Base-by-base conservation (phyloP, 768 basidiomycete species). In the Rhodotorula kratochvilovae region DNA sequence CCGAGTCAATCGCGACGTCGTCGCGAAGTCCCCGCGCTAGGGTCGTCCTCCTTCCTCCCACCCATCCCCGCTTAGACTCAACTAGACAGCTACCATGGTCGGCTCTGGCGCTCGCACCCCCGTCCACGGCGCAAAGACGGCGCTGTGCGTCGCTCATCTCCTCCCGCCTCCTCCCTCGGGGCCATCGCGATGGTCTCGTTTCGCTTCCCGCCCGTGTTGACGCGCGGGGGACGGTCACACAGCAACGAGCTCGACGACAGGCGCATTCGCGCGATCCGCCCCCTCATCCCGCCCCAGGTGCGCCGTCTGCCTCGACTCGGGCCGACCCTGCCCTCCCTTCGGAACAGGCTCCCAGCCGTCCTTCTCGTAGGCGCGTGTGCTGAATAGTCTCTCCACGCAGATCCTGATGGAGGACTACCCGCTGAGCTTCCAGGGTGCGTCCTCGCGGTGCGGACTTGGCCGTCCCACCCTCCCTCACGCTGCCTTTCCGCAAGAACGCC, bases 391-490 rank as follows among this genome's bases (percentile, higher is more conserved):
- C 1, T 39, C 12, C 13, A 39, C 6, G 16, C 36, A 70, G 29
- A 74, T 63, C 61, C 55, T 71, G 57, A 56, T 72, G 21, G 67
- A 93, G 90, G 67, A 89, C 89, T 71, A 82, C 93, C 67, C 83
- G 84, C 61, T 77, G 6, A 53, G 63, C 42, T 61, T 74, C 29
- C 68, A 66, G 43, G 70, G 71, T 71, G 3, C n/a, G 66, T 46
- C 35, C 33, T 21, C 33, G 35, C 27, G 6, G 29, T 54, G n/a
- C n/a, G n/a, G n/a, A n/a, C n/a, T n/a, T n/a, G n/a, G n/a, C 13
- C 29, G 39, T 39, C 39, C 39, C 39, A 39, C 61, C 3, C 43
- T 27, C 12, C n/a, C 35, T 11, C 25, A 1, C 6, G 6, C 42
- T 55, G 4, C 10, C 8, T 19, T 13, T 12, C 10, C 27, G 11